Percentiles rank a stretch among this genome's conserved stretches.
Conservation (phyloP, 257 asterid species). For the Solanum ahanhuiri region DNA sequence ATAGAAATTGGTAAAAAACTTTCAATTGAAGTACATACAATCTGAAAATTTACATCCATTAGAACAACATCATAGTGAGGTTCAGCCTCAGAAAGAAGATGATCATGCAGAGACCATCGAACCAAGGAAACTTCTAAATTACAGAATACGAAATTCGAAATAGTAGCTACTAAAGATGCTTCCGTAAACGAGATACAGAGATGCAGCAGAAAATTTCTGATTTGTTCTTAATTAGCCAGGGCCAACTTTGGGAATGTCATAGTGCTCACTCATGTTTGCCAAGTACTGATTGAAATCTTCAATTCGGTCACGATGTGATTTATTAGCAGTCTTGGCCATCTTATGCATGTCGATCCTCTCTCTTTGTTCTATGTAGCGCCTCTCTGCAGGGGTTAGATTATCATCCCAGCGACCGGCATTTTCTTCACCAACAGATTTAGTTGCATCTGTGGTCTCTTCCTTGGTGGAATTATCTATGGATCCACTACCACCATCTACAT, state of each 20-base stretch:
- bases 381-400: conserved; percentile 84
- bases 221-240: conserved; percentile 45
- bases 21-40: background rate
- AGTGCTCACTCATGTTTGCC: conserved; percentile 98
- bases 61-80: background rate
- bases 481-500: conserved; percentile 38
- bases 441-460: conserved; percentile 39
- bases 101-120: background rate
- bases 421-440: conserved; percentile 26
- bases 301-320: conserved; percentile 92
- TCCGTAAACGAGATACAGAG: background rate
- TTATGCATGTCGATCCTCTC: conserved; percentile 51
- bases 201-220: background rate
- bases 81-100: background rate
- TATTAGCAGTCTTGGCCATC: conserved; percentile 81
- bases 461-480: conserved; percentile 20
- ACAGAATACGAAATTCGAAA: background rate
- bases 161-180: background rate
- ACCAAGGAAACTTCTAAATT: background rate
- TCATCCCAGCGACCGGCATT: conserved; percentile 40
- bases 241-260: conserved; percentile 94
- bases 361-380: conserved; percentile 86
- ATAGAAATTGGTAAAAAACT: background rate
- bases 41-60: background rate
- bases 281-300: conserved; percentile 94